Conservation (phyloP, 257 asterid genomes). For the Leptodermis oblonga region DNA sequence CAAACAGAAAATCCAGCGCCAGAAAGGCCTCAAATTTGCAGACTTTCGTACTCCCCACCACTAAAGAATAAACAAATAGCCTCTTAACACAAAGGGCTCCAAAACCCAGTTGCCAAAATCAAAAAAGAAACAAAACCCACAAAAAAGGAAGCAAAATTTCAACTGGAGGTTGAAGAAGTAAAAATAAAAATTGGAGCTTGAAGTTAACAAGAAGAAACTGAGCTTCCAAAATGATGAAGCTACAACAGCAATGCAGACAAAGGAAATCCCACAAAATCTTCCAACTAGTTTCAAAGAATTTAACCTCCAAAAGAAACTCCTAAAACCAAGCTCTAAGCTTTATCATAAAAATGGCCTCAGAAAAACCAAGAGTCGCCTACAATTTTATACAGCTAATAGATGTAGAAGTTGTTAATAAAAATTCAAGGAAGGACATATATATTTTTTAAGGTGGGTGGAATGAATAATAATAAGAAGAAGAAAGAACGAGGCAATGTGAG, state of each 20-base stretch:
- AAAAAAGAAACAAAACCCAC: neutral
- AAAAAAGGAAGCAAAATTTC: neutral
- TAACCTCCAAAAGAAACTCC: slow-evolving; percentile 7
- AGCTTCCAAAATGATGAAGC: slow-evolving; percentile 14
- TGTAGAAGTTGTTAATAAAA: neutral
- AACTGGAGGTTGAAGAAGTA: slow-evolving; percentile 21
- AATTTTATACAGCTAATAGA: slow-evolving; percentile 3
- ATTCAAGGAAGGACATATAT: slow-evolving; percentile 4
- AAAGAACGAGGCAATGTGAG: slow-evolving; percentile 16
- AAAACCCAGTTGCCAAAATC: slow-evolving; percentile 20
- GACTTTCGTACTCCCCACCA: neutral
- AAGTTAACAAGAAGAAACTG: slow-evolving; percentile 11
- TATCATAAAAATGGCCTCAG: slow-evolving; percentile 11
- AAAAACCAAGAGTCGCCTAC: neutral
- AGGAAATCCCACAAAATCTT: neutral
- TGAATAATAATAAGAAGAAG: neutral
- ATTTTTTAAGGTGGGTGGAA: slow-evolving; percentile 2
- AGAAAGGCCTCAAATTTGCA: slow-evolving; percentile 14
- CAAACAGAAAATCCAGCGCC: neutral
- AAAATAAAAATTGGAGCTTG: slow-evolving; percentile 13
- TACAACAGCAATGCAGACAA: slow-evolving; percentile 18
- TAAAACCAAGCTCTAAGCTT: slow-evolving; percentile 34
- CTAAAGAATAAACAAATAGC: slow-evolving; percentile 4
- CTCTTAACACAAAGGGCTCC: slow-evolving; percentile 7
- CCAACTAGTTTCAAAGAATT: slow-evolving; percentile 7